Conservation (phyloP, 768 basidiomycete genomes). For the Strobilomyces echinocephalus region DNA sequence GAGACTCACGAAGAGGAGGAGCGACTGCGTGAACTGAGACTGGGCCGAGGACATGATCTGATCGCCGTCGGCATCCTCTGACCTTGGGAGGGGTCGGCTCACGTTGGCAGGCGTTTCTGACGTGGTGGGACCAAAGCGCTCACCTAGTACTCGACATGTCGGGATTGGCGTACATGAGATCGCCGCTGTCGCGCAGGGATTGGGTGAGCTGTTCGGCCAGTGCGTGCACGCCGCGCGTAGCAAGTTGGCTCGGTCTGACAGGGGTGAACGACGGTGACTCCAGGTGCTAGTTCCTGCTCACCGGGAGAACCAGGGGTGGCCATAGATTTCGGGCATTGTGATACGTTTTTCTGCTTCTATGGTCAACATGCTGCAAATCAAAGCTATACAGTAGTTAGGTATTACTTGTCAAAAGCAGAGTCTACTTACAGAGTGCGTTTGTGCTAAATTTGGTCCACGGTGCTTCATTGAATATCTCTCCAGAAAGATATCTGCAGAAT, state of each 20-base stretch:
- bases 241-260: slow-evolving; percentile 65
- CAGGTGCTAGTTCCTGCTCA: slow-evolving; percentile 25
- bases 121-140: slow-evolving; percentile 7
- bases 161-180: slow-evolving; percentile 68
- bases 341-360: slow-evolving; percentile 66
- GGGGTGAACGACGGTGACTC: not conserved
- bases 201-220: slow-evolving; percentile 71
- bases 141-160: slow-evolving; percentile 35
- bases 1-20: slow-evolving; percentile 71
- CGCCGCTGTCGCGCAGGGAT: slow-evolving; percentile 63
- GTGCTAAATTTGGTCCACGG: slow-evolving; percentile 74
- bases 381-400: slow-evolving; percentile 41
- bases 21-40: slow-evolving; percentile 75
- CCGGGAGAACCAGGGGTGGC: slow-evolving; percentile 76
- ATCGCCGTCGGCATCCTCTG: slow-evolving; percentile 53
- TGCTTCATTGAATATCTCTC: slow-evolving; percentile 63
- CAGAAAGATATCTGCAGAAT: slow-evolving; percentile 68
- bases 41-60: slow-evolving; percentile 54
- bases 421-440: slow-evolving; percentile 56
- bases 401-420: not conserved
- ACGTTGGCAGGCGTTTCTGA: not conserved
- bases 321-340: slow-evolving; percentile 50
- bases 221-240: slow-evolving; percentile 42
- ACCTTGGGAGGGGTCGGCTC: slow-evolving; percentile 7
- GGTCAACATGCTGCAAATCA: slow-evolving; percentile 71